Evolutionary conservation across 2,329 filamentous ascomycete genomes (phyloP), one percentile per base, ranked within the genome.

Genomic region (Tolypocladium tropicale): DNA sequence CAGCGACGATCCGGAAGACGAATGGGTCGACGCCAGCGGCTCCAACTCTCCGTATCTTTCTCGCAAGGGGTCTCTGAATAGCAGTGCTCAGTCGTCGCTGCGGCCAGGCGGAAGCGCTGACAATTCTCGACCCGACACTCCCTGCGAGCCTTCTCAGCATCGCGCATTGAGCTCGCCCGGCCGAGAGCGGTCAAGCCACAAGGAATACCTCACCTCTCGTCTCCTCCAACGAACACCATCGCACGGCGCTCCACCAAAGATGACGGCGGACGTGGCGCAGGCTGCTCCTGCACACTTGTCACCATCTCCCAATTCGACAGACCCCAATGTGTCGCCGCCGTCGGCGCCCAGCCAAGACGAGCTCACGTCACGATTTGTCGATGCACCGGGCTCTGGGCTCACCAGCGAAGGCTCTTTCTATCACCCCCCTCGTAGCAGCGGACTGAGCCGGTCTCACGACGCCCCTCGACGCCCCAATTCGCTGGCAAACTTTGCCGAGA

Each of bases 21-120:
- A 83, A 72, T 86, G 84, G 84, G 81, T 86, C 46, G 84, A 87
- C 69, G 82, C 83, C 57, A 85, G 82, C 68, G 77, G 76, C 51
- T 84, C 81, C 56, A 83, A 82, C 53, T 85, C 82, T 12, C 83
- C 83, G 5, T 79, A 82, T 59, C 70, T 72, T 50, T 74, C 72
- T 53, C 69, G 72, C 56, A 74, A 74, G 60, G 69, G 76, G 30
- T 82, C 79, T 2, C 69, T 79, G 34, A 75, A 75, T 57, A 76
- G 76, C 67, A 78, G 75, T 60, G 76, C 71, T 23, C 77, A 76
- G 55, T 76, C 75, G 14, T 79, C 74, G 33, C 67, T 74, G 32
- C 77, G 72, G 61, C 71, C 68, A 51, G 65, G 62, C 21, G 62
- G 60, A 9, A 71, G 65, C 59, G 64, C 67, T 28, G 66, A 59